Conservation (phyloP, 768 basidiomycete genomes). For the Chalciporus sphaerocephalus region DNA sequence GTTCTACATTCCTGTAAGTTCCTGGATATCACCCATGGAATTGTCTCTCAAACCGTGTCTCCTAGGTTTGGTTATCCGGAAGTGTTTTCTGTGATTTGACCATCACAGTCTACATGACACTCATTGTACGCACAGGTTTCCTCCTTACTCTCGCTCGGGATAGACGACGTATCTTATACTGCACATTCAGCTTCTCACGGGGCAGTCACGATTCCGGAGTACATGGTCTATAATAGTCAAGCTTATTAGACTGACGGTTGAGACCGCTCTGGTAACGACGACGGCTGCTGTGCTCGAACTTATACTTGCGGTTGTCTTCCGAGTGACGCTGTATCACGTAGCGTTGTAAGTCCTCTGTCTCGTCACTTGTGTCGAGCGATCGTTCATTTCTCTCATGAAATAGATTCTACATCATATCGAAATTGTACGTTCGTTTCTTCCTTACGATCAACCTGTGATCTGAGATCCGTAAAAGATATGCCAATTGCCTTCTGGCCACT, state of each 20-base stretch:
- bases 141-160: too few relatives aligned
- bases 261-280: constrained; percentile 11
- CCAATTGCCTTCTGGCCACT: constrained; percentile 10
- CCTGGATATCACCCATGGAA: background rate
- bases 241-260: constrained; percentile 8
- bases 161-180: too few relatives aligned
- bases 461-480: too few relatives aligned
- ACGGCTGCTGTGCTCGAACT: constrained; percentile 6
- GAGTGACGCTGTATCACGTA: constrained; percentile 7
- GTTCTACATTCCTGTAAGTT: constrained; percentile 9
- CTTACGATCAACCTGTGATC: too few relatives aligned
- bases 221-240: background rate
- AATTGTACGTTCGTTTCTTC: too few relatives aligned
- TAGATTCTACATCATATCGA: too few relatives aligned
- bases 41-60: background rate
- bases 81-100: constrained; percentile 9
- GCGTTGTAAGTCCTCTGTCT: constrained; percentile 6
- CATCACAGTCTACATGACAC: constrained; percentile 11
- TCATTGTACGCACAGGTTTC: constrained; percentile 1
- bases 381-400: too few relatives aligned
- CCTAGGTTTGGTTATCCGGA: constrained; percentile 6
- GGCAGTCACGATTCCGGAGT: background rate
- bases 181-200: constrained; percentile 3
- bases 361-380: too few relatives aligned
- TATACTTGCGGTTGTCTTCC: constrained; percentile 4